Base-by-base conservation (phyloP, 352 stramenopile species). In the Globisporangium abappressorium region DNA sequence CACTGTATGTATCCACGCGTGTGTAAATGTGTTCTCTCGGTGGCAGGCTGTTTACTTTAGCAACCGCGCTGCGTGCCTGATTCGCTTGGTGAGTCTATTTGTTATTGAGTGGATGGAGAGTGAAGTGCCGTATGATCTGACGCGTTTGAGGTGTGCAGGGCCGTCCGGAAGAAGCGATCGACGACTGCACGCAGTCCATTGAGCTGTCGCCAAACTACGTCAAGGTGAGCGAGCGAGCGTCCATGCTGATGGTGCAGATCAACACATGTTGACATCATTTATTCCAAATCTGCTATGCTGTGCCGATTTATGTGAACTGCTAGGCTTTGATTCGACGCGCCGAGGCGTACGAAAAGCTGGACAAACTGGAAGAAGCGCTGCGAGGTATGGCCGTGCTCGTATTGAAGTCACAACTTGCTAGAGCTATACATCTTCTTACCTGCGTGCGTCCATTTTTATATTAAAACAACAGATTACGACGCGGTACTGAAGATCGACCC, bases 121-220 rank as follows among this genome's bases (percentile, higher is more conserved):
- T 22, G 24, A 20, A 34, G 0, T 12, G 22, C 34, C 8, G 6
- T 41, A 26, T 34, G 62, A 30, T 54, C 41, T 60, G 28, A 28
- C 65, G 47, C 2, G 18, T 56, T 36, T 43, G 9, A 62, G 28
- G 38, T n/a, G 12, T 30, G 2, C 36, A 85, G 78, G 74, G 77
- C 28, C 79, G 87, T 30, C 78, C 74, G 12, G 93, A 98, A 18
- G 92, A 98, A 69, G 91, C 90, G 4, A 90, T 99, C 62, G 84
- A 98, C 26, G 97, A 99, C 80, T 98, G 94, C 80, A 92, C 88
- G 28, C 82, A 98, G 49, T 89, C 97, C 5, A 82, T 99, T 67
- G 86, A 97, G 46, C 84, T 98, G 33, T 97, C 98, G 67, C 93
- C 97, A 11, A 91, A 70, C n/a, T 99, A 99, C 76, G 76, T 98